Conservation (phyloP, 2,329 filamentous ascomycete species). For the Berkeleyomyces rouxiae region DNA sequence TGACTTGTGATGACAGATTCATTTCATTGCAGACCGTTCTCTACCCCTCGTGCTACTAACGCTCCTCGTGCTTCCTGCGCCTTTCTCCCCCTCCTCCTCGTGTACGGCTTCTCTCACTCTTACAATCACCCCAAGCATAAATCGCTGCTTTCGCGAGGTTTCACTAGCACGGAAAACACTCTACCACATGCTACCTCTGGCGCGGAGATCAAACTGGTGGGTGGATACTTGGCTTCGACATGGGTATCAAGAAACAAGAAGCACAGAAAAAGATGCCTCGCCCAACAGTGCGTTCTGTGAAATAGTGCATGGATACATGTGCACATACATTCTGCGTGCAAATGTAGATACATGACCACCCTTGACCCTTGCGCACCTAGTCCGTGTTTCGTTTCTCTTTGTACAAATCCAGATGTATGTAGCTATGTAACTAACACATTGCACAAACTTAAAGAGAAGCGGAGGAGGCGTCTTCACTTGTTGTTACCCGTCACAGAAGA, state of each 20-base stretch:
- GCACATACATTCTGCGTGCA: neutral
- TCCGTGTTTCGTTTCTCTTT: neutral
- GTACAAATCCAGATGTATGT: too few species aligned
- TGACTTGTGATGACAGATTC: neutral
- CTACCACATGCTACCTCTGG: neutral
- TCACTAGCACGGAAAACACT: neutral
- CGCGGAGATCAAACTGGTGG: neutral
- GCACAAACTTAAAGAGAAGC: neutral
- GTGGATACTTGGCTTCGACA: conserved; percentile 4
- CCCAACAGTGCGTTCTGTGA: neutral
- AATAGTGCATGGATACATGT: neutral
- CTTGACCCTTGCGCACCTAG: neutral
- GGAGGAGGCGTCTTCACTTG: neutral
- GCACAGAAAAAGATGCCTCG: neutral
- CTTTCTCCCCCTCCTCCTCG: neutral
- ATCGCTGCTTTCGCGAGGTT: neutral
- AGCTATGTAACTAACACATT: too few species aligned
- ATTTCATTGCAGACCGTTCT: neutral
- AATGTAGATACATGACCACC: neutral
- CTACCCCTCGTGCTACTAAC: neutral
- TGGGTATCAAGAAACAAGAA: conserved; percentile 1
- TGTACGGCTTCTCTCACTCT: neutral
- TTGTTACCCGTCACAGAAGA: neutral
- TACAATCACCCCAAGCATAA: neutral
- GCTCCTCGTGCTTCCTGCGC: neutral